Evolutionary conservation across 768 basidiomycete species (phyloP).

Genomic region (Lentinula boryana): DNA sequence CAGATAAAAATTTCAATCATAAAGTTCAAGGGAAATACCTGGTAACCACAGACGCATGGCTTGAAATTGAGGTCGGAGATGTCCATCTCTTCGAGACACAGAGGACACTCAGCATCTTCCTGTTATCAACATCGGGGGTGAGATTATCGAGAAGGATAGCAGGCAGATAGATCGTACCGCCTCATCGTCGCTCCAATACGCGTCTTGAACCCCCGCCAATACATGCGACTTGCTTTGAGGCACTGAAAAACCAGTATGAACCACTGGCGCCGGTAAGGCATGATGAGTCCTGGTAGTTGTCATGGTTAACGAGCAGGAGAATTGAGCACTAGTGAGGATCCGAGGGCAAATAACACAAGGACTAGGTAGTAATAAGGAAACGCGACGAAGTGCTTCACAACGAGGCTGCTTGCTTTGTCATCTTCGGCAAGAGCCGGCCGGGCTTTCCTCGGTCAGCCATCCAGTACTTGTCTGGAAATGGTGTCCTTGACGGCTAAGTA

Average conservation of each 20-base stretch:
- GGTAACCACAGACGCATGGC: slow-evolving; percentile 98
- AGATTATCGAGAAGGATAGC: slow-evolving; percentile 1
- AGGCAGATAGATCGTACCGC: slow-evolving; percentile 40
- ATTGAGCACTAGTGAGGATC: neutral
- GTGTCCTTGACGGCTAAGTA: too few relatives aligned
- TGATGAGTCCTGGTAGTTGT: slow-evolving; percentile 53
- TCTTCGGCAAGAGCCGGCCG: neutral
- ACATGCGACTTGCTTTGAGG: slow-evolving; percentile 83
- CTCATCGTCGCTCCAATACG: slow-evolving; percentile 95
- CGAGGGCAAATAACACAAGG: neutral
- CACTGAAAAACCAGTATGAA: slow-evolving; percentile 64
- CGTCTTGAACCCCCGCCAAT: slow-evolving; percentile 87
- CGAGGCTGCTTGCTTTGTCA: slow-evolving; percentile 1
- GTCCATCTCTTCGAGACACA: slow-evolving; percentile 99
- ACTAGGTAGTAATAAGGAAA: neutral
- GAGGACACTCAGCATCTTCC: slow-evolving; percentile 97
- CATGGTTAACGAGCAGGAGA: slow-evolving; percentile 23
- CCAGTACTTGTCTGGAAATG: neutral
- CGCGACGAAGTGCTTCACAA: neutral
- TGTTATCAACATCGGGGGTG: slow-evolving; percentile 25
- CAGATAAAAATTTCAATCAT: neutral
- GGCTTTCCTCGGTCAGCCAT: neutral
- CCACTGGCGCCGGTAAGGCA: slow-evolving; percentile 67
- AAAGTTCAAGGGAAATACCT: slow-evolving; percentile 41
- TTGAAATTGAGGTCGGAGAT: slow-evolving; percentile 98